A percentile compares a stretch with the other conserved stretches of the same genome.
phyloP scores from a whole-genome alignment of 345 rosid genomes.

The Dipteronia sinensis region DNA sequence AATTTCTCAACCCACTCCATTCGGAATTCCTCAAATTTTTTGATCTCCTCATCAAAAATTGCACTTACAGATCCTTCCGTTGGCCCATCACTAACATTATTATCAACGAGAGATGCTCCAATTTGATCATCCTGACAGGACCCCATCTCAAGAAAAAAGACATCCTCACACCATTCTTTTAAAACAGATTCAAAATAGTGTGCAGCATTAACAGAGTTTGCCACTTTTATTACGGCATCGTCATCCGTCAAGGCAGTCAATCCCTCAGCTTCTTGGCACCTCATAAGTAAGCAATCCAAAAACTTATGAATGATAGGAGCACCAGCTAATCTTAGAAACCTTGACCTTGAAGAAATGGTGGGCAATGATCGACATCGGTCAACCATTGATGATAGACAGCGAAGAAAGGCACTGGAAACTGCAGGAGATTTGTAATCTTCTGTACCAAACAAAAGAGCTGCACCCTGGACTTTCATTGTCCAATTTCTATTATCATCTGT shows the following conservation, averaged over 20 bases:
- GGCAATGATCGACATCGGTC: conserved; percentile 79
- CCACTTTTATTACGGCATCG: conserved; percentile 75
- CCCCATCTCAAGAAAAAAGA: conserved; percentile 82
- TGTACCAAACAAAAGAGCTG: conserved; percentile 49
- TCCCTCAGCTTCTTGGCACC: conserved; percentile 98
- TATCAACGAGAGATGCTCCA: conserved; percentile 33
- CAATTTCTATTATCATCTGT: conserved; percentile 68
- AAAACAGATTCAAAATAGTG: conserved; percentile 66
- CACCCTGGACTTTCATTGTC: conserved; percentile 68
- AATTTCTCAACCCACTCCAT: conserved; percentile 81
- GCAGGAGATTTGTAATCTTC: conserved; percentile 71
- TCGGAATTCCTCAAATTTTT: conserved; percentile 61
- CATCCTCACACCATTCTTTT: conserved; percentile 86
- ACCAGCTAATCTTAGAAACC: conserved; percentile 73
- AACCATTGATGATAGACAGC: conserved; percentile 53
- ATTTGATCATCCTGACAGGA: conserved; percentile 39
- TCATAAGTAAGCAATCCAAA: conserved; percentile 64
- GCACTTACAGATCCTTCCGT: conserved; percentile 38
- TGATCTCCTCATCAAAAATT: conserved; percentile 61
- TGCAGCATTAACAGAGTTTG: conserved; percentile 67
- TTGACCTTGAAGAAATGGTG: conserved; percentile 53
- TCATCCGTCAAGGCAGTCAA: conserved; percentile 85
- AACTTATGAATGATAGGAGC: conserved; percentile 56
- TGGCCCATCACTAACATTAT: conserved; percentile 11
- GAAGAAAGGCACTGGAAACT: conserved; percentile 57